Conservation (phyloP, 169 alveolate genomes). For the Eimeria necatrix region DNA sequence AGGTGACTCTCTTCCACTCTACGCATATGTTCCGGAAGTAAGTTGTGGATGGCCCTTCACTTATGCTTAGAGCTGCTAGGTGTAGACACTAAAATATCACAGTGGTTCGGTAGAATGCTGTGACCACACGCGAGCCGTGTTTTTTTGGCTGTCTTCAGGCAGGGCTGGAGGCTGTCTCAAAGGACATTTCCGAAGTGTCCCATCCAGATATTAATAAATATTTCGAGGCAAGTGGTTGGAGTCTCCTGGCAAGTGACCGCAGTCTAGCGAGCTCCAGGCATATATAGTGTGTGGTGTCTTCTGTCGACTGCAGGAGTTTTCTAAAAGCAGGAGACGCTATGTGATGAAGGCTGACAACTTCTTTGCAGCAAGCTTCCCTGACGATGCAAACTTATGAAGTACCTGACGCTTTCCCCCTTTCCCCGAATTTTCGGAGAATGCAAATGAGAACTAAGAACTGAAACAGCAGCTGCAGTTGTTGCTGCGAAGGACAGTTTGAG, state of each 20-base stretch:
- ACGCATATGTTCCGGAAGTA: constrained; percentile 79
- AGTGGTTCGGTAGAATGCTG: not conserved
- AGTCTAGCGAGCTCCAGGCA: too few species aligned
- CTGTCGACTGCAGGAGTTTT: not conserved
- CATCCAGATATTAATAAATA: not conserved
- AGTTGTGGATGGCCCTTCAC: not conserved
- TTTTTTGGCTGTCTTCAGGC: constrained; percentile 21
- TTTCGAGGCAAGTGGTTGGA: constrained; percentile 22
- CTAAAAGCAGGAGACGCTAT: not conserved
- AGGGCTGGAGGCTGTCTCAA: constrained; percentile 5
- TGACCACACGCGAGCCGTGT: not conserved
- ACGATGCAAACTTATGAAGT: not conserved
- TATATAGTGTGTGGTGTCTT: not conserved
- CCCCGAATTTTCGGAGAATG: too few species aligned
- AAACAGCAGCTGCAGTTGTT: not conserved
- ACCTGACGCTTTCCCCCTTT: not conserved
- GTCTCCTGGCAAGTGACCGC: too few species aligned
- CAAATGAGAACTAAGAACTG: too few species aligned
- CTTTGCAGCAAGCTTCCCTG: not conserved
- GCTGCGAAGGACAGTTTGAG: not conserved
- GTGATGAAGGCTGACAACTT: not conserved
- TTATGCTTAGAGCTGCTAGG: not conserved
- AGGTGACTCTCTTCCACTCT: constrained; percentile 19
- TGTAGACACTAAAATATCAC: not conserved
- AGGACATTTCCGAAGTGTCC: not conserved